phyloP scores from a whole-genome alignment of 768 basidiomycete species.

The Boletus bicolor region DNA sequence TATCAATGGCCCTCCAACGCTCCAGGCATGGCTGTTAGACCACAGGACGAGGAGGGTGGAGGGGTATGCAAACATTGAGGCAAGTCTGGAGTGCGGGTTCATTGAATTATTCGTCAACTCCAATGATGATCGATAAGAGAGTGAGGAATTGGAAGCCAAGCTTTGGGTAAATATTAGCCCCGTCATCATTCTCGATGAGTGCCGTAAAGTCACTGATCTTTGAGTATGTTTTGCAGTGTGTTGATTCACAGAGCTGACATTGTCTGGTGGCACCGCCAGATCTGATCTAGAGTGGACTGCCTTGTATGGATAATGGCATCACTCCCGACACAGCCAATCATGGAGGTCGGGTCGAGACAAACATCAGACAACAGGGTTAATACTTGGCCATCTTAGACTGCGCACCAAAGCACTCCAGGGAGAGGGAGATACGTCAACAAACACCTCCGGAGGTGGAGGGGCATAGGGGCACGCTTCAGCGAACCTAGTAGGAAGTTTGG shows the following conservation, averaged over 20 bases:
- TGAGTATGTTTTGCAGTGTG: too few species aligned
- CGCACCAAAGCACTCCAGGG: not conserved
- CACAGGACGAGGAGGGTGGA: not conserved
- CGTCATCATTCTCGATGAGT: not conserved
- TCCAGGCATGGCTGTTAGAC: not conserved
- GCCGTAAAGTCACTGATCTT: too few species aligned
- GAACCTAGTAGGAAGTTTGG: not conserved
- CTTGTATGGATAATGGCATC: not conserved
- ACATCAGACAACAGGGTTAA: not conserved
- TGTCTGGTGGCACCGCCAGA: not conserved
- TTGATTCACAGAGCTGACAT: not conserved
- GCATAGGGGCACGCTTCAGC: not conserved
- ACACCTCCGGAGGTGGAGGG: not conserved
- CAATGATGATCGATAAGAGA: not conserved
- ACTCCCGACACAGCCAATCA: too few species aligned
- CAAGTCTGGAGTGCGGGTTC: not conserved
- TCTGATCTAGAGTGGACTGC: not conserved
- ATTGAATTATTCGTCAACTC: not conserved
- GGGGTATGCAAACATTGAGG: not conserved
- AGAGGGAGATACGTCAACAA: not conserved
- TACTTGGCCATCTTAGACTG: too few species aligned
- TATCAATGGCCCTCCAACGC: not conserved
- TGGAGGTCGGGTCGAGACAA: constrained; percentile 2
- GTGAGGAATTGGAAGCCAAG: not conserved
- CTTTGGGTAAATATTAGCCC: not conserved